Evolutionary conservation across 108 stramenopile genomes (phyloP).

Genomic region (Nannochloropsis oceanica): DNA sequence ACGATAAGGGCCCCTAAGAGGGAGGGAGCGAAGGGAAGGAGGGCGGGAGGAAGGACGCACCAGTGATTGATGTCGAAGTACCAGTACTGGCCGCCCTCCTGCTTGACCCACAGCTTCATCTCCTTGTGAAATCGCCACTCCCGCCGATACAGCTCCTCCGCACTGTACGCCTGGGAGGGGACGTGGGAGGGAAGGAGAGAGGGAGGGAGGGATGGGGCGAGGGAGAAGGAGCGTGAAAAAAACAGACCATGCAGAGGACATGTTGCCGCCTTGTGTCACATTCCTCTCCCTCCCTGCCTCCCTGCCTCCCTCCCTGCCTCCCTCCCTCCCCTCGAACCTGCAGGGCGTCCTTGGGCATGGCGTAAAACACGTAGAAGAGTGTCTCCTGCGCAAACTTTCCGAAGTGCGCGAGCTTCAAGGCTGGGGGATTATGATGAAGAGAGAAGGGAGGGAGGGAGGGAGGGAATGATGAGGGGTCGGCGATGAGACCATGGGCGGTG

Average conservation of each 20-base stretch:
- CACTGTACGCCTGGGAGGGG: conserved; percentile 54
- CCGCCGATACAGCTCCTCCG: conserved; percentile 89
- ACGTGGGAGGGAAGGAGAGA: not conserved
- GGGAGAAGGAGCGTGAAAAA: not conserved
- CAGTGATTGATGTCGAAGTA: conserved; percentile 42
- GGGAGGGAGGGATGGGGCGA: not conserved
- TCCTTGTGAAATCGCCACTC: conserved; percentile 94
- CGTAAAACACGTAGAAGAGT: conserved; percentile 97
- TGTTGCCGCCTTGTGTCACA: not conserved
- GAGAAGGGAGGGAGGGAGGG: not conserved
- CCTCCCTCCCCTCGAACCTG: conserved; percentile 36
- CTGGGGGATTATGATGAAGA: not conserved
- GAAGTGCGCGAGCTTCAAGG: conserved; percentile 50
- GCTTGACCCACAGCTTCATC: conserved; percentile 70
- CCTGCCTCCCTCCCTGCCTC: not conserved
- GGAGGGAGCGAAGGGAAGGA: too few species aligned
- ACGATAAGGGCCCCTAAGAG: too few species aligned
- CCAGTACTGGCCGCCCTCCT: conserved; percentile 27
- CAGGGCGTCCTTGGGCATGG: conserved; percentile 81
- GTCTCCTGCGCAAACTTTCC: conserved; percentile 92
- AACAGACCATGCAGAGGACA: not conserved
- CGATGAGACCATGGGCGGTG: not conserved
- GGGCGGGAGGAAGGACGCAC: not conserved
- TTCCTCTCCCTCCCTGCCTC: not conserved
- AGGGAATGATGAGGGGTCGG: not conserved